phyloP scores from a whole-genome alignment of 768 basidiomycete species.

The Leccinum broughii region DNA sequence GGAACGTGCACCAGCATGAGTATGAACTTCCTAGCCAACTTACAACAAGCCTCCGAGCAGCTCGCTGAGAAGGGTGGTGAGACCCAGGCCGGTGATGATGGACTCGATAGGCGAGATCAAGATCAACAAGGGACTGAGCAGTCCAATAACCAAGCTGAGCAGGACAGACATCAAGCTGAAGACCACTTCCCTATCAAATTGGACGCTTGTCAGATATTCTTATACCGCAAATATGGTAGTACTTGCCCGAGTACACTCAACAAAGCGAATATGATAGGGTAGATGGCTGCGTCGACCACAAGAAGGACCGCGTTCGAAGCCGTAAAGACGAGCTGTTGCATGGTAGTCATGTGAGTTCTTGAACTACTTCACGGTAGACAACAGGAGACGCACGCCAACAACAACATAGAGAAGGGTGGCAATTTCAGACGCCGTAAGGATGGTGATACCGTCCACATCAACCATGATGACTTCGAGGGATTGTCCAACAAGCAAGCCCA shows the following conservation, averaged over 20 bases:
- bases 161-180: constrained; percentile 6
- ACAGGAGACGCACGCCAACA: constrained; percentile 6
- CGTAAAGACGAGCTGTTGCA: constrained; percentile 13
- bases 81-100: constrained; percentile 9
- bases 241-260: constrained; percentile 6
- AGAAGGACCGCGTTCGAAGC: constrained; percentile 4
- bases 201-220: neutral
- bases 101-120: constrained; percentile 11
- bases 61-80: neutral
- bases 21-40: neutral
- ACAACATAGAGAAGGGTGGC: constrained; percentile 3
- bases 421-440: constrained; percentile 4
- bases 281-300: constrained; percentile 9
- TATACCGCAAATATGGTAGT: neutral
- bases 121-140: constrained; percentile 2
- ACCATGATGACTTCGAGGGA: neutral
- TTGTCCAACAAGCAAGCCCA: constrained; percentile 11
- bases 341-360: neutral
- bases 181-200: constrained; percentile 1
- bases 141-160: constrained; percentile 9
- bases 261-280: neutral
- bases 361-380: neutral
- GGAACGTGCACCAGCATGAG: too few relatives aligned
- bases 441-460: constrained; percentile 5
- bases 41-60: constrained; percentile 10